Conservation (phyloP, 805 yeast genomes). For the Saccharomycopsis olivae region DNA sequence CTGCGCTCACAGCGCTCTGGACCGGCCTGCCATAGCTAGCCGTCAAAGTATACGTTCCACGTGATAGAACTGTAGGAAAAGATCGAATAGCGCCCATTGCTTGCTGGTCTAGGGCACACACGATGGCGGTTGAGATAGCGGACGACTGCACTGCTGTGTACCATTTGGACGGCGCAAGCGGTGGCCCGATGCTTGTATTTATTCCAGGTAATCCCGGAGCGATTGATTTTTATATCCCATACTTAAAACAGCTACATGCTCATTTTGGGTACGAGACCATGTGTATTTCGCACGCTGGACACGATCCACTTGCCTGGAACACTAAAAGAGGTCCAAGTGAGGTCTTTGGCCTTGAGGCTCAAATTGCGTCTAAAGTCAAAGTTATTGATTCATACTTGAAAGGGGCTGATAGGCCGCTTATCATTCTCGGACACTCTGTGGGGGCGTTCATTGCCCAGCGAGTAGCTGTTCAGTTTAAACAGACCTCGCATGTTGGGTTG, state of each 20-base stretch:
- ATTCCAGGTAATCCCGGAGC: constrained; percentile 78
- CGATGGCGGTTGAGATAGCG: no score
- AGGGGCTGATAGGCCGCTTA: constrained; percentile 26
- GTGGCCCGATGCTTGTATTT: constrained; percentile 37
- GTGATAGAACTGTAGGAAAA: no score
- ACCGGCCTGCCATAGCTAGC: no score
- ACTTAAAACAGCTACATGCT: constrained; percentile 36
- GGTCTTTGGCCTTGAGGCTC: constrained; percentile 38
- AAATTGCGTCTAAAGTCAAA: constrained; percentile 45
- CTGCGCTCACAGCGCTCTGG: no score
- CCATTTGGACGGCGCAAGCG: no score
- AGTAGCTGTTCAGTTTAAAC: constrained; percentile 25
- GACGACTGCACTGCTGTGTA: no score
- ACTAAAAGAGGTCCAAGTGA: constrained; percentile 9
- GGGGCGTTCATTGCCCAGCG: constrained; percentile 59
- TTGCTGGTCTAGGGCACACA: no score
- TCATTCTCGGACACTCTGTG: constrained; percentile 58
- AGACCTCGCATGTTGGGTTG: constrained; percentile 35
- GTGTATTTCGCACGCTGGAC: constrained; percentile 59
- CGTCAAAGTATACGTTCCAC: no score
- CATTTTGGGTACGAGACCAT: constrained; percentile 34
- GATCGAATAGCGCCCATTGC: no score
- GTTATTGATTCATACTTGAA: constrained; percentile 32
- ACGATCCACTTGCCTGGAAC: constrained; percentile 13
- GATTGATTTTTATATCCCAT: constrained; percentile 50